Percentiles rank a stretch among this genome's conserved stretches.
Evolutionary conservation across 352 stramenopile species (phyloP).

Genomic region (Aphanomyces astaci): DNA sequence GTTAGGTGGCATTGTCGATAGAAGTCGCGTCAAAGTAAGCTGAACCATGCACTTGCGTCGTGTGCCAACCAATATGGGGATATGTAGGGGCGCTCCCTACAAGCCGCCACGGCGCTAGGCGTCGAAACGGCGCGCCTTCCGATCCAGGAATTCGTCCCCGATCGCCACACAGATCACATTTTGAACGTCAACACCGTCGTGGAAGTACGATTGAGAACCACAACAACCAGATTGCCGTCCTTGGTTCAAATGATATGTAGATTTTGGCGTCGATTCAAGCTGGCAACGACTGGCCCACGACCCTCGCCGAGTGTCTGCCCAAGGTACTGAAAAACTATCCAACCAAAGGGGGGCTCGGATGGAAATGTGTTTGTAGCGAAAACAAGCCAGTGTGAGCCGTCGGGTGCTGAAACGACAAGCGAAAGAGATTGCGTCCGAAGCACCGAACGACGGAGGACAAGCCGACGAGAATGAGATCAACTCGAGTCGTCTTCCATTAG

Average conservation of each 20-base stretch:
- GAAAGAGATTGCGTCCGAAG: neutral
- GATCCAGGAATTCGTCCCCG: constrained; percentile 61
- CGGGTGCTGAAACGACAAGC: constrained; percentile 9
- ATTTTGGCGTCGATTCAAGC: constrained; percentile 3
- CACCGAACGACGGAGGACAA: neutral
- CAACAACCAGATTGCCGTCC: too few relatives aligned
- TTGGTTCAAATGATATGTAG: neutral
- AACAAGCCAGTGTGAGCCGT: constrained; percentile 11
- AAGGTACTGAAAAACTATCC: neutral
- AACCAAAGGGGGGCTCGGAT: neutral
- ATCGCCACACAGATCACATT: constrained; percentile 59
- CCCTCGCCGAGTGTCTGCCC: constrained; percentile 3
- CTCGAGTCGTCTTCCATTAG: too few relatives aligned
- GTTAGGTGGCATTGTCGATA: constrained; percentile 56
- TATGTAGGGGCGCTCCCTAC: constrained; percentile 42
- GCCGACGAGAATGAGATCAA: neutral
- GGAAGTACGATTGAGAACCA: constrained; percentile 30
- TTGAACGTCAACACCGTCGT: constrained; percentile 75
- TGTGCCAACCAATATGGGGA: neutral
- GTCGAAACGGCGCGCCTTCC: constrained; percentile 53
- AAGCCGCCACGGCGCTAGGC: constrained; percentile 38
- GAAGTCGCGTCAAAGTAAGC: constrained; percentile 34
- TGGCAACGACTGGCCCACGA: neutral
- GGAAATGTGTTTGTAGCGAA: neutral
- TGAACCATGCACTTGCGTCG: neutral